A percentile compares a stretch with the other conserved stretches of the same genome.
Conservation (phyloP, 1,284 basidiomycete species). For the Pseudozyma hubeiensis region DNA sequence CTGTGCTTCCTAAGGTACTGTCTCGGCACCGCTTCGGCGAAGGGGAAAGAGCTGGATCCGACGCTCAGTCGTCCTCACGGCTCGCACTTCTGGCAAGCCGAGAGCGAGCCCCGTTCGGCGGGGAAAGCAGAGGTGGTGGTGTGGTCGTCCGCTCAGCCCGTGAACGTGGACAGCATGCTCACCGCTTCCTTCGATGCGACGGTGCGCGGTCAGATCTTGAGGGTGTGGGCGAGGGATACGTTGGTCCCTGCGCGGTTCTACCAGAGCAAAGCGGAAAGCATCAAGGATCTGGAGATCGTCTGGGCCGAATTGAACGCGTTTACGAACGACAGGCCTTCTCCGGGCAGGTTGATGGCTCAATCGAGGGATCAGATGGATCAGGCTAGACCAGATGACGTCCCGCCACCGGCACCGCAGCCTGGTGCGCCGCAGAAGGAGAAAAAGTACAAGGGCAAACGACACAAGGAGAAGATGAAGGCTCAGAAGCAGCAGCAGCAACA, state of each 20-base stretch:
- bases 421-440: constrained; percentile 5
- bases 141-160: constrained; percentile 85
- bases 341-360: constrained; percentile 33
- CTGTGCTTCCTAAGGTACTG: constrained; percentile 75
- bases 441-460: constrained; percentile 6
- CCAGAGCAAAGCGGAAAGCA: constrained; percentile 51
- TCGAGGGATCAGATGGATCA: constrained; percentile 29
- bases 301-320: constrained; percentile 74
- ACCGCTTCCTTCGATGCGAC: constrained; percentile 53
- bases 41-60: not conserved
- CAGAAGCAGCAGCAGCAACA: constrained; percentile 2
- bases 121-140: constrained; percentile 84
- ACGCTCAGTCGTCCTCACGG: constrained; percentile 32
- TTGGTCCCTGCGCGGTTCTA: constrained; percentile 70
- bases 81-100: constrained; percentile 46
- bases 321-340: constrained; percentile 1
- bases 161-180: constrained; percentile 76
- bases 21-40: constrained; percentile 38
- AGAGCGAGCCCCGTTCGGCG: constrained; percentile 5
- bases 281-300: constrained; percentile 80
- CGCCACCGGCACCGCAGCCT: constrained; percentile 9
- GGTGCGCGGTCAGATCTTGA: constrained; percentile 72
- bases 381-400: constrained; percentile 18
- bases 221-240: constrained; percentile 83
- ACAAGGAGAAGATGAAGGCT: constrained; percentile 2